phyloP scores from a whole-genome alignment of 495 filamentous ascomycete species.

The Penicillium soppii region DNA sequence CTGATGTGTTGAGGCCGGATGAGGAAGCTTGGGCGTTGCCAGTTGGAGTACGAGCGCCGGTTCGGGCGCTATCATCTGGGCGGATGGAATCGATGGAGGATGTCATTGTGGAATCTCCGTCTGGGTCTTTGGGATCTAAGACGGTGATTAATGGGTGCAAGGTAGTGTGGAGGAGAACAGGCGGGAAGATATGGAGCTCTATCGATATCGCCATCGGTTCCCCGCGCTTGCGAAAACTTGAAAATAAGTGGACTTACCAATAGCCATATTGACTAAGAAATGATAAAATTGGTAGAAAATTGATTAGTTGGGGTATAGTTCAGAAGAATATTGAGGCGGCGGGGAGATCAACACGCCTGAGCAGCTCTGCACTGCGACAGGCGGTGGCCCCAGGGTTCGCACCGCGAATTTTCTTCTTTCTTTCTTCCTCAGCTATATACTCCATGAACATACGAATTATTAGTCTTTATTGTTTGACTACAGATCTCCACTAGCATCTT shows the following conservation, averaged over 20 bases:
- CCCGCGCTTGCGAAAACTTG: not conserved
- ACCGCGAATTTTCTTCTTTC: constrained; percentile 26
- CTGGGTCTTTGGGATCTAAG: constrained; percentile 38
- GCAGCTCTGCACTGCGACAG: too few relatives aligned
- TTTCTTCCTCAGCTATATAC: constrained; percentile 13
- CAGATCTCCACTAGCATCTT: not conserved
- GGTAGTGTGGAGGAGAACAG: constrained; percentile 6
- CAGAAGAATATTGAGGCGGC: constrained; percentile 5
- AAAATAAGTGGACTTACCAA: constrained; percentile 16
- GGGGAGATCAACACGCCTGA: constrained; percentile 20
- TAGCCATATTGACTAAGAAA: constrained; percentile 16
- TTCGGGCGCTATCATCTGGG: constrained; percentile 27
- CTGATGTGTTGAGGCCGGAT: constrained; percentile 24
- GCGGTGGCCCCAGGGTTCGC: constrained; percentile 26
- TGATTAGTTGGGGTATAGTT: not conserved
- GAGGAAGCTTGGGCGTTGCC: constrained; percentile 15
- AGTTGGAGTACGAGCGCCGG: constrained; percentile 40
- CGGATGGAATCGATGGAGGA: constrained; percentile 48
- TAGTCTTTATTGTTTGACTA: constrained; percentile 2
- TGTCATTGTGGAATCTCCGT: constrained; percentile 60
- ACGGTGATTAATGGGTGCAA: not conserved
- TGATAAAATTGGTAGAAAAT: not conserved
- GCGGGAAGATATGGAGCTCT: constrained; percentile 5
- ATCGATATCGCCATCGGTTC: constrained; percentile 9
- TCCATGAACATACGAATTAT: constrained; percentile 11